Conservation (phyloP, 805 yeast genomes). For the Lipomyces sp. region DNA sequence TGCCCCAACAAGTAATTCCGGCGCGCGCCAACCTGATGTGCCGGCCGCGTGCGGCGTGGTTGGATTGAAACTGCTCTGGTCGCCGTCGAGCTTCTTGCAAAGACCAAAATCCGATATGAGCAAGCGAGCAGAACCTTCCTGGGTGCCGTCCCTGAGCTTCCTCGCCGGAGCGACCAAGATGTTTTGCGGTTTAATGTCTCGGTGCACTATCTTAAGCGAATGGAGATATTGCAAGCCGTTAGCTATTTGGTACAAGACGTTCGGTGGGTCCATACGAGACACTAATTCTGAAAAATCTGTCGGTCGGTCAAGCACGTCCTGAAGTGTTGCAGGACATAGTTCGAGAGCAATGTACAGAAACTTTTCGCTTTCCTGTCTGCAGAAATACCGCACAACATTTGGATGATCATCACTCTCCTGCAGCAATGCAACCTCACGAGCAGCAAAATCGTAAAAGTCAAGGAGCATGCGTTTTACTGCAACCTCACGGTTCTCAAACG, state of each 20-base stretch:
- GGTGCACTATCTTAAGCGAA: slow-evolving; percentile 83
- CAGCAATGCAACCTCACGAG: slow-evolving; percentile 79
- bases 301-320: slow-evolving; percentile 68
- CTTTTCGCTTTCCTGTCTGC: slow-evolving; percentile 85
- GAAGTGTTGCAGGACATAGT: slow-evolving; percentile 82
- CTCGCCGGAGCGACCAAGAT: slow-evolving; percentile 76
- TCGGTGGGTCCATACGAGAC: slow-evolving; percentile 47
- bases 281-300: slow-evolving; percentile 41
- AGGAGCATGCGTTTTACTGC: slow-evolving; percentile 93
- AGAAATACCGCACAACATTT: slow-evolving; percentile 86
- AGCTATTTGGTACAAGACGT: slow-evolving; percentile 69
- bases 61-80: slow-evolving; percentile 89
- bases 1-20: slow-evolving; percentile 62
- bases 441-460: slow-evolving; percentile 90
- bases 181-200: slow-evolving; percentile 94
- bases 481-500: slow-evolving; percentile 87
- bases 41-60: slow-evolving; percentile 94
- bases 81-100: slow-evolving; percentile 86
- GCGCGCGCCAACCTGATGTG: slow-evolving; percentile 98
- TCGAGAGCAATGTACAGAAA: slow-evolving; percentile 92
- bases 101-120: slow-evolving; percentile 94
- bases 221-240: slow-evolving; percentile 85
- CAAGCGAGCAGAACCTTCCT: slow-evolving; percentile 53
- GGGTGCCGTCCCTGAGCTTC: slow-evolving; percentile 5
- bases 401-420: slow-evolving; percentile 97